Evolutionary conservation across 371 early-diverging fungal genomes (phyloP).

Genomic region (Capillidium heterosporum): DNA sequence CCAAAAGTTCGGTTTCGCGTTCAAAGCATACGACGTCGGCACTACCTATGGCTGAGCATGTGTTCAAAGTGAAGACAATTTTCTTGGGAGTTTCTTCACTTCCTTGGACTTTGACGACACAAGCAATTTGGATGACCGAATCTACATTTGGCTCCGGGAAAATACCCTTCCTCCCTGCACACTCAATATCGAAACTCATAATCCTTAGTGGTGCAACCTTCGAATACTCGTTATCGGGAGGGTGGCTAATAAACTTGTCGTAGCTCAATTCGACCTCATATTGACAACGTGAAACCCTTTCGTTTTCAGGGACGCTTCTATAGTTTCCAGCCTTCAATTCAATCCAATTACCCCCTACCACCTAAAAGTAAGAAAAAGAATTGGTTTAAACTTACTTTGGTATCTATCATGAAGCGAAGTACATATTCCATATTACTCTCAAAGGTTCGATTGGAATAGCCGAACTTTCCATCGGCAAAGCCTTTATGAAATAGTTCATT

Average conservation of each 20-base stretch:
- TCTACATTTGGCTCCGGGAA: constrained; percentile 92
- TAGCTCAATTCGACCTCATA: constrained; percentile 53
- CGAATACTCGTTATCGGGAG: constrained; percentile 82
- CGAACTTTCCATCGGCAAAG: constrained; percentile 12
- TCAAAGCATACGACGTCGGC: constrained; percentile 73
- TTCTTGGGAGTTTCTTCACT: constrained; percentile 68
- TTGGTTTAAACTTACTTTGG: too few relatives aligned
- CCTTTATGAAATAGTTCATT: not conserved
- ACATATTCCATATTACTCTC: constrained; percentile 88
- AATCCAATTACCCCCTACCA: constrained; percentile 84
- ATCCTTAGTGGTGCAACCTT: constrained; percentile 92
- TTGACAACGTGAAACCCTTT: constrained; percentile 48
- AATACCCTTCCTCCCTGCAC: constrained; percentile 85
- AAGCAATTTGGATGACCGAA: constrained; percentile 99
- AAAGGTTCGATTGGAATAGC: constrained; percentile 40
- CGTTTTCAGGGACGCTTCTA: constrained; percentile 17
- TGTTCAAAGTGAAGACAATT: constrained; percentile 82
- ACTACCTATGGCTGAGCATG: constrained; percentile 88
- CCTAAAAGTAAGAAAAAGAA: too few relatives aligned
- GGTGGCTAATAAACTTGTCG: constrained; percentile 62
- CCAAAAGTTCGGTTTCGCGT: constrained; percentile 69
- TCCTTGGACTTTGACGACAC: constrained; percentile 83
- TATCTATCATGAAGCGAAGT: constrained; percentile 97
- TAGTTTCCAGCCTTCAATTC: constrained; percentile 65
- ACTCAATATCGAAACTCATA: constrained; percentile 98